These are phyloP conservation scores for Coffea eugenioides DNA, from an alignment of 257 asterid species.

Conservation along the genomic window DNA sequence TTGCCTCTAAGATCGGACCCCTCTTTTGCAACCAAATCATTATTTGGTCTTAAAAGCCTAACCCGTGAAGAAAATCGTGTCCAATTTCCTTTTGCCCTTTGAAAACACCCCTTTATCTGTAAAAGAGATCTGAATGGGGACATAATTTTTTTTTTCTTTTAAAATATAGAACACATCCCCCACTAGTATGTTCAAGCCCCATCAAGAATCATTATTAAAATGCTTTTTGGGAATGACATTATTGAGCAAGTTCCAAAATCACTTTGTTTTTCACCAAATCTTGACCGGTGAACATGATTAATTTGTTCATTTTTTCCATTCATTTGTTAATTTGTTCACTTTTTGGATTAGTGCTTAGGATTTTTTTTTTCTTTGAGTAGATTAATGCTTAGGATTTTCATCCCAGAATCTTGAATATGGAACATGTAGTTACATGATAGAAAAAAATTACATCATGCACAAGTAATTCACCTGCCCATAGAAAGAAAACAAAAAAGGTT, in stretches of 20 bases:
- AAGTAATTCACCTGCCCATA: too few relatives aligned
- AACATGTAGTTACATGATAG: too few relatives aligned
- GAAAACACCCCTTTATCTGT: background rate
- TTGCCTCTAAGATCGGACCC: constrained; percentile 7
- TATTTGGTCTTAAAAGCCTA: constrained; percentile 12
- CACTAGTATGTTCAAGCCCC: background rate
- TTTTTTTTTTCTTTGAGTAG: too few relatives aligned
- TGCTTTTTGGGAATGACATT: constrained; percentile 1
- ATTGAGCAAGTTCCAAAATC: constrained; percentile 8
- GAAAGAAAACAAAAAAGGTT: too few relatives aligned
- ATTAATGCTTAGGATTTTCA: too few relatives aligned
- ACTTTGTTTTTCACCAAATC: constrained; percentile 6
- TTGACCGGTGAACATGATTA: background rate
- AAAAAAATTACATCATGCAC: too few relatives aligned
- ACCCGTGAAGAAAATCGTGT: constrained; percentile 11
- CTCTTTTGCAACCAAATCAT: constrained; percentile 6
- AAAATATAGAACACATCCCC: background rate
- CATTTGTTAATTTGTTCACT: background rate
- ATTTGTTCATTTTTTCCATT: background rate
- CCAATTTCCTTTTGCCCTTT: background rate
- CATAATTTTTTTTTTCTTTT: background rate
- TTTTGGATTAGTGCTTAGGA: background rate
- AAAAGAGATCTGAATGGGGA: constrained; percentile 3
- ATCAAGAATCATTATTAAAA: background rate
- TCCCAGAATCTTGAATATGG: too few relatives aligned